Percentiles rank a stretch among this genome's conserved stretches.
phyloP scores from a whole-genome alignment of 495 filamentous ascomycete species.

The Penicillium atrosanguineum region DNA sequence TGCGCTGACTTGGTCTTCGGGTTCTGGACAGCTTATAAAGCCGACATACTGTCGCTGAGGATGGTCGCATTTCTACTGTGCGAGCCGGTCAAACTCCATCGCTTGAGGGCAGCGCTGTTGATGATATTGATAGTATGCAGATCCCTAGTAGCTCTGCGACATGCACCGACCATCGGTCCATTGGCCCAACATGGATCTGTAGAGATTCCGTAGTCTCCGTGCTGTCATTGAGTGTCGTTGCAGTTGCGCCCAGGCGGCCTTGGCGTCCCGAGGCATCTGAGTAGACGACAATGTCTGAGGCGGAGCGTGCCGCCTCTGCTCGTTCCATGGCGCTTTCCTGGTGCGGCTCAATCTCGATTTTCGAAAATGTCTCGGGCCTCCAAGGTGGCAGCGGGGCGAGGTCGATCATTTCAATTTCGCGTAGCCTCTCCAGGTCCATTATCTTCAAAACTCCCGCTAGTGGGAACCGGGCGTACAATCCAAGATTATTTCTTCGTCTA shows the following conservation, averaged over 20 bases:
- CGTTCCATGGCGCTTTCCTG: conserved; percentile 18
- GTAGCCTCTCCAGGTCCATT: conserved; percentile 8
- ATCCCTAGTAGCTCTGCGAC: conserved; percentile 22
- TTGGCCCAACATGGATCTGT: conserved; percentile 20
- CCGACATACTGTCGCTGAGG: conserved; percentile 15
- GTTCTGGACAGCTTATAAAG: conserved; percentile 18
- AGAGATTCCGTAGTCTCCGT: conserved; percentile 7
- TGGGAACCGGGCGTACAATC: conserved; percentile 7
- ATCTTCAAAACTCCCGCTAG: conserved; percentile 13
- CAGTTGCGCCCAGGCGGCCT: conserved; percentile 12
- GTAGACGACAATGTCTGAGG: conserved; percentile 16
- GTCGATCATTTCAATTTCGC: conserved; percentile 20
- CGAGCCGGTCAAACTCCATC: not conserved
- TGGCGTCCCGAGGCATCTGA: conserved; percentile 22
- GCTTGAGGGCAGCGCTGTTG: conserved; percentile 6
- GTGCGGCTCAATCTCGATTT: conserved; percentile 20
- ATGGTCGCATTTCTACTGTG: conserved; percentile 6
- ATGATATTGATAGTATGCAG: conserved; percentile 19
- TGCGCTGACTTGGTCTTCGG: conserved; percentile 19
- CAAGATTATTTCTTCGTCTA: conserved; percentile 9
- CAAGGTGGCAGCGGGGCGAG: conserved; percentile 17
- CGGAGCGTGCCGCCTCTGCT: conserved; percentile 1
- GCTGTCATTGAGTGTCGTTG: conserved; percentile 6
- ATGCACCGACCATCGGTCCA: conserved; percentile 23
- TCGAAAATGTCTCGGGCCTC: conserved; percentile 22